Conservation (phyloP, 768 basidiomycete genomes). For the Lactifluus echinatus region DNA sequence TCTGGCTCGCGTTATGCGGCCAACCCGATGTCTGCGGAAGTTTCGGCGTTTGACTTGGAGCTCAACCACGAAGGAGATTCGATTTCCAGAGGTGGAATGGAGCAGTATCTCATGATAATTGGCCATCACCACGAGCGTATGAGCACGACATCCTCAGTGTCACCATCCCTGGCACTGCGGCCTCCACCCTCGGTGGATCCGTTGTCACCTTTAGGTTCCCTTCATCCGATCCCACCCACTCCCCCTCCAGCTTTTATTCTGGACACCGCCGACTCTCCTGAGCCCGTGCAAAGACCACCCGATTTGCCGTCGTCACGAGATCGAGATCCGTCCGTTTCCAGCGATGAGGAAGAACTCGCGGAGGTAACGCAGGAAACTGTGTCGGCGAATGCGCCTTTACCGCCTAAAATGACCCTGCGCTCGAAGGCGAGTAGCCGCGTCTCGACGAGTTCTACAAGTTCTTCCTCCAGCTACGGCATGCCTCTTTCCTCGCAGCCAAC, state of each 20-base stretch:
- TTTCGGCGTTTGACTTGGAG: constrained; percentile 68
- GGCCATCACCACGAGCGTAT: constrained; percentile 24
- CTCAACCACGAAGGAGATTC: constrained; percentile 51
- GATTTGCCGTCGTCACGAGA: not conserved
- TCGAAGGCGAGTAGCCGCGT: constrained; percentile 1
- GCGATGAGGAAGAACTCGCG: not conserved
- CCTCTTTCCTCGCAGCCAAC: constrained; percentile 11
- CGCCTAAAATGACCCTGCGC: not conserved
- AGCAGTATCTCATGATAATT: constrained; percentile 55
- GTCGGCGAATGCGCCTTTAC: not conserved
- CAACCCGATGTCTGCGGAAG: constrained; percentile 32
- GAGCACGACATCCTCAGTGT: constrained; percentile 11
- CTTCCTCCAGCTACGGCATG: constrained; percentile 21
- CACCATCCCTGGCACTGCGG: constrained; percentile 10
- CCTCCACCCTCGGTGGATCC: constrained; percentile 11
- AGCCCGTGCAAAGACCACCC: not conserved
- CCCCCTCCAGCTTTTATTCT: not conserved
- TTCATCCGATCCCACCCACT: not conserved
- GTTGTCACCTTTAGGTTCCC: constrained; percentile 2
- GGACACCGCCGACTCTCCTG: not conserved
- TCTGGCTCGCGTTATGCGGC: constrained; percentile 32
- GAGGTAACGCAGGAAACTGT: not conserved
- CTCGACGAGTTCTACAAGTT: constrained; percentile 16
- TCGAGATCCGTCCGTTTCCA: not conserved
- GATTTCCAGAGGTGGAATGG: constrained; percentile 50